Conservation (phyloP, 164 flowering plant species). For the Vitis cinerea region DNA sequence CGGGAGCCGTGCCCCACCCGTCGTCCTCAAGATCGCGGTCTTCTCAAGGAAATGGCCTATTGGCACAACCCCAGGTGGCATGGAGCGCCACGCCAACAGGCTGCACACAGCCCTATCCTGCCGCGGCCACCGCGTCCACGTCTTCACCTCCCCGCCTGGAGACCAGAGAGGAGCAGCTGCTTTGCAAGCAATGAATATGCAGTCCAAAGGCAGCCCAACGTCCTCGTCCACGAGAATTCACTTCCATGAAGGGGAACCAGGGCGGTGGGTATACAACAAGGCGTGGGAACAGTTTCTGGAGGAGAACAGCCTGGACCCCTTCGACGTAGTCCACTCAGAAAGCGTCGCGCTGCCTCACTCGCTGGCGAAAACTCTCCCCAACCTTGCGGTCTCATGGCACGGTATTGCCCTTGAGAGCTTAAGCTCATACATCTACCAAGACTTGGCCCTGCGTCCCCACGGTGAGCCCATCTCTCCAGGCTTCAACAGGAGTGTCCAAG, state of each 20-base stretch:
- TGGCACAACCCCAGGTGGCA: slow-evolving; percentile 54
- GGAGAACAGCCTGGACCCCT: background rate
- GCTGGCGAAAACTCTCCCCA: slow-evolving; percentile 37
- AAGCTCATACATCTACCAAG: slow-evolving; percentile 49
- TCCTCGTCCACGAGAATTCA: too few species aligned
- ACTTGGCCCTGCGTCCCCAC: slow-evolving; percentile 19
- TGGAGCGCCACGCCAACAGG: slow-evolving; percentile 64
- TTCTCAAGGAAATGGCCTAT: slow-evolving; percentile 64
- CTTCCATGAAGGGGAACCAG: slow-evolving; percentile 22
- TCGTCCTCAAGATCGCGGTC: slow-evolving; percentile 43
- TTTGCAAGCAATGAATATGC: too few species aligned
- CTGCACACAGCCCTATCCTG: slow-evolving; percentile 42
- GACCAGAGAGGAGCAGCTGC: background rate
- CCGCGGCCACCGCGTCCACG: slow-evolving; percentile 54
- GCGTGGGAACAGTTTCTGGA: too few species aligned
- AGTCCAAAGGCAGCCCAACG: too few species aligned
- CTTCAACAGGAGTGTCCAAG: slow-evolving; percentile 23
- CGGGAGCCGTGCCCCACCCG: too few species aligned
- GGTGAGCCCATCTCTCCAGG: slow-evolving; percentile 9
- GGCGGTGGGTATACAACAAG: background rate
- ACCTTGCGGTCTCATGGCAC: slow-evolving; percentile 59
- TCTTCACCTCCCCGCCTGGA: slow-evolving; percentile 42
- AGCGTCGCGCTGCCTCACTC: slow-evolving; percentile 52
- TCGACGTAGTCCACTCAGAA: slow-evolving; percentile 53
- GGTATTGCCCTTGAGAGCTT: slow-evolving; percentile 51